Conservation (phyloP, 495 filamentous ascomycete species). For the Xanthoparmelia taractica region DNA sequence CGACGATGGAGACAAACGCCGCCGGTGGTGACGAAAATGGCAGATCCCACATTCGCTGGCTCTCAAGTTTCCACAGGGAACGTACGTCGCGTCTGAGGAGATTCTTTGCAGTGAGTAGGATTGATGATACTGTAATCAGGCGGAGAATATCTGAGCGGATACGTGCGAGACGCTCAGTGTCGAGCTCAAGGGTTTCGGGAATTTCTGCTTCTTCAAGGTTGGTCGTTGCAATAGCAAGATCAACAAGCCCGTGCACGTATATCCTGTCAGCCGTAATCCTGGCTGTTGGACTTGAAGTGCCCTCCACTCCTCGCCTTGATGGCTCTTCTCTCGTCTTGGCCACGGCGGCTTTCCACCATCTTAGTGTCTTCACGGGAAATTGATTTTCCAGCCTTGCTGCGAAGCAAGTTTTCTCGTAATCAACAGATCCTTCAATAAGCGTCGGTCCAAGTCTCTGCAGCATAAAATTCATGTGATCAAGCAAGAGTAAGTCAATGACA, state of each 20-base stretch:
- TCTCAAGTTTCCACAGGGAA: conserved; percentile 80
- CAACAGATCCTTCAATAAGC: conserved; percentile 69
- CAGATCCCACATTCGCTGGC: conserved; percentile 60
- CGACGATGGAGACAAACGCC: conserved; percentile 68
- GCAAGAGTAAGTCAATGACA: conserved; percentile 82
- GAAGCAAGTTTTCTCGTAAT: conserved; percentile 76
- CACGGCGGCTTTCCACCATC: conserved; percentile 65
- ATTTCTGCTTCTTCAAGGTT: conserved; percentile 50
- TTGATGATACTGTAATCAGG: conserved; percentile 70
- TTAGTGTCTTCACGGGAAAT: conserved; percentile 55
- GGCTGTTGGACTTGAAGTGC: conserved; percentile 45
- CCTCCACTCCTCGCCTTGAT: conserved; percentile 63
- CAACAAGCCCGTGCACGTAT: conserved; percentile 67
- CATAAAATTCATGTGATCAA: conserved; percentile 94
- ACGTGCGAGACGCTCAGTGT: conserved; percentile 58
- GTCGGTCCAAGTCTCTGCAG: conserved; percentile 71
- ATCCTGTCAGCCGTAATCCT: conserved; percentile 59
- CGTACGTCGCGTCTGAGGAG: conserved; percentile 88
- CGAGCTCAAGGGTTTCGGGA: conserved; percentile 82
- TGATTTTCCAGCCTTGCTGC: conserved; percentile 58
- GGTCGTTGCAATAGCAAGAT: conserved; percentile 54
- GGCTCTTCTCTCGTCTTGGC: conserved; percentile 63
- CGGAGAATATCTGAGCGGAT: conserved; percentile 62
- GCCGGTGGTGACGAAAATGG: conserved; percentile 51
- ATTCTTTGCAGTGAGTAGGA: conserved; percentile 89